These are phyloP conservation scores for Cutaneotrichosporon sp. DNA, from an alignment of 1,284 basidiomycete species.

Conservation along the genomic window DNA sequence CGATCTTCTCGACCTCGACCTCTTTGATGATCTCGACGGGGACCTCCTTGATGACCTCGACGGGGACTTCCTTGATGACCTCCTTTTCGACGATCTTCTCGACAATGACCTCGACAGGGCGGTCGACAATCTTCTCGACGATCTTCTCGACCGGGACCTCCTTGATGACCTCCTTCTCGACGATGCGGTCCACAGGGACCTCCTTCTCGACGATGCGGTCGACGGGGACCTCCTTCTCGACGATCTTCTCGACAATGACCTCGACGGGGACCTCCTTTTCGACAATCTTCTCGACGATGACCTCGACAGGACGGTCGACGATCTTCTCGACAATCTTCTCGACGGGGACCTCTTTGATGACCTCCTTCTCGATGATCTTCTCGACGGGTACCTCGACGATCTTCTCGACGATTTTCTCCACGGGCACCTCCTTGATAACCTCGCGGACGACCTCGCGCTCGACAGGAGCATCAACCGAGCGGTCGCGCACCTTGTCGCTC, in stretches of 20 bases:
- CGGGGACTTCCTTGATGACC: conserved; percentile 34
- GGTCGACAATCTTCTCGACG: conserved; percentile 40
- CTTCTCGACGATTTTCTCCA: conserved; percentile 27
- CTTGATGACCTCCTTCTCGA: conserved; percentile 48
- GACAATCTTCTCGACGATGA: conserved; percentile 46
- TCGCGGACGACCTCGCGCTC: conserved; percentile 35
- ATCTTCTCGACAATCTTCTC: conserved; percentile 54
- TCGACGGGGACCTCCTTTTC: conserved; percentile 41
- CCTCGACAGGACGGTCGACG: conserved; percentile 57
- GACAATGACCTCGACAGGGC: conserved; percentile 42
- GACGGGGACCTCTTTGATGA: conserved; percentile 37
- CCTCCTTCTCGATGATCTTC: conserved; percentile 34
- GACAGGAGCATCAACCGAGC: conserved; percentile 44
- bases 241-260: conserved; percentile 50
- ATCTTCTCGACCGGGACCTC: conserved; percentile 32
- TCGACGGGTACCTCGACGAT: conserved; percentile 38
- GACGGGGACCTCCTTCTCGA: conserved; percentile 29
- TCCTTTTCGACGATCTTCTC: conserved; percentile 33
- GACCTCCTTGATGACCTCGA: conserved; percentile 51
- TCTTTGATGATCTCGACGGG: conserved; percentile 41
- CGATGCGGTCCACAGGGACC: conserved; percentile 41
- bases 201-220: conserved; percentile 45
- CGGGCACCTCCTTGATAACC: conserved; percentile 38
- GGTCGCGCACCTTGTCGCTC: conserved; percentile 41
- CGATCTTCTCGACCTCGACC: conserved; percentile 36